These are phyloP conservation scores for Tillandsia fasciculata DNA, from an alignment of 176 grass and related monocot species.

Conservation along the genomic window DNA sequence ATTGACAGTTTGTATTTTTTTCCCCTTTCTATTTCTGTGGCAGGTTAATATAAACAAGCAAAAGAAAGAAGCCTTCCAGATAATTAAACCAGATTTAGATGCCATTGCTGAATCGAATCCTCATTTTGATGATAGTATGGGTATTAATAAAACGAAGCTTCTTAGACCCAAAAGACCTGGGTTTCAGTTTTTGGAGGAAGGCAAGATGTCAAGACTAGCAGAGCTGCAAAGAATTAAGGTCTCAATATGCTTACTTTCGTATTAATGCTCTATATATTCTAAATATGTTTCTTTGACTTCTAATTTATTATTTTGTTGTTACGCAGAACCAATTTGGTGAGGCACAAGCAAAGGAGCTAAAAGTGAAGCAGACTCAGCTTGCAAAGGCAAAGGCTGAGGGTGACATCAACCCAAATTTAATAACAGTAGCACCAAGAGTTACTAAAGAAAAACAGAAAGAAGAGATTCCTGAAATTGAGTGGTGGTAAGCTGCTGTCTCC, in stretches of 20 bases:
- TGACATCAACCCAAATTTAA: conserved; percentile 87
- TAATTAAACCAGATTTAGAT: conserved; percentile 94
- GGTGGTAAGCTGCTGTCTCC: conserved; percentile 47
- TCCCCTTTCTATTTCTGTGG: conserved; percentile 18
- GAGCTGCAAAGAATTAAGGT: conserved; percentile 93
- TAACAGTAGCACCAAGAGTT: conserved; percentile 58
- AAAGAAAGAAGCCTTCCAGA: conserved; percentile 97
- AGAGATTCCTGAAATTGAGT: conserved; percentile 90
- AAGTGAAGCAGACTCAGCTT: conserved; percentile 85
- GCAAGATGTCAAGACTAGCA: conserved; percentile 72
- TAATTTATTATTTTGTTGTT: not conserved
- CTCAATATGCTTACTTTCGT: not conserved
- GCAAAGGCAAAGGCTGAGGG: conserved; percentile 83
- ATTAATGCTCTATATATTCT: not conserved
- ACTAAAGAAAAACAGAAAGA: conserved; percentile 82
- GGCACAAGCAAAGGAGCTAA: conserved; percentile 85
- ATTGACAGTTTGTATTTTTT: not conserved
- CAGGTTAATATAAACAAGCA: conserved; percentile 97
- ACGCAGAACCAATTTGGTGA: conserved; percentile 93
- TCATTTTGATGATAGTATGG: conserved; percentile 92
- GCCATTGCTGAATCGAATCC: conserved; percentile 58
- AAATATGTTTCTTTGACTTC: not conserved
- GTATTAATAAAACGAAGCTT: conserved; percentile 78
- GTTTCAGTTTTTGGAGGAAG: conserved; percentile 92
- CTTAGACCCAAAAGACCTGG: conserved; percentile 74